Evolutionary conservation across 495 filamentous ascomycete genomes (phyloP), one percentile per base, ranked within the genome.

Genomic region (Xylaria castorea): DNA sequence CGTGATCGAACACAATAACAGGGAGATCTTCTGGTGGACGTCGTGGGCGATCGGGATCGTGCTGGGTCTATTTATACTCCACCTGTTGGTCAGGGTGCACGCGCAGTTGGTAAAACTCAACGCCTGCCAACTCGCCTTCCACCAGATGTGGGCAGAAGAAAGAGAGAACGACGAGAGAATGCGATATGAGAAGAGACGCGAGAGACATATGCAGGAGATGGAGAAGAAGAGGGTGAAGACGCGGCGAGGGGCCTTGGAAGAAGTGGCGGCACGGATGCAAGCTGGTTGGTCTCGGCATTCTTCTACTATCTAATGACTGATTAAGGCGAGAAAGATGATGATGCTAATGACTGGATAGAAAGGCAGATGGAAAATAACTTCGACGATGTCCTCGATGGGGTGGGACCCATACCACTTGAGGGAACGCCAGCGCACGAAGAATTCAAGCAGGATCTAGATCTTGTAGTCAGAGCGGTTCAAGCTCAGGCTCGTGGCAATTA

Each of bases 91-190:
- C 9, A 58, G 62, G 11, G 34, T 78, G 58, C 68, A 66, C 42
- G 18, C 27, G 25, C 65, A 77, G 50, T 20, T 78, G 5, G 44
- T 38, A 22, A 65, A 42, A 6, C 20, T 78, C 53, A 70, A 71
- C 48, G 58, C 62, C 11, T 73, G 74, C 18, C 75, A 74, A 51
- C 71, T 60, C n/a, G 34, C 62, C 9, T 79, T 77, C 63, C 61
- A 60, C 40, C 34, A 38, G 58, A 74, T 75, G 73, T 75, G 71
- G 77, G 55, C 71, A 0, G 71, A 79, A 22, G 77, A 75, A n/a
- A 74, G 50, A n/a, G 25, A 27, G 18, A 51, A n/a, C 9, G 50
- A 71, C 1, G n/a, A 53, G 22, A 7, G 14, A 50, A 40, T 64
- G 12, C 48, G 44, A 5, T 51, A 69, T 8, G n/a, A 60, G 34